Conservation (phyloP, 257 asterid species). For the Forsythia suspensa region DNA sequence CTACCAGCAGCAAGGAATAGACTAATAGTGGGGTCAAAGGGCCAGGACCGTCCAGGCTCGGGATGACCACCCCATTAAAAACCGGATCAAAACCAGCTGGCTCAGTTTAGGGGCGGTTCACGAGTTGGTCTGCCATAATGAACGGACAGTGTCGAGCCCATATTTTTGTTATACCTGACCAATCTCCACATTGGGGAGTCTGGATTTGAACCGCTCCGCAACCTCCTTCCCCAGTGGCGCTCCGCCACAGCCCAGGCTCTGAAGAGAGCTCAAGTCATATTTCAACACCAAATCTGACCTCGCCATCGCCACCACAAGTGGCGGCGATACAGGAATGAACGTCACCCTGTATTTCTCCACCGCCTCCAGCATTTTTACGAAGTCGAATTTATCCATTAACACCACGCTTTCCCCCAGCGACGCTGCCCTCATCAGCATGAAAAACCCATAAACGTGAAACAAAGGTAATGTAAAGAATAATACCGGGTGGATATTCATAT, state of each 20-base stretch:
- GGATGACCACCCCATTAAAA: too few species aligned
- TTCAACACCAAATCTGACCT: slow-evolving; percentile 70
- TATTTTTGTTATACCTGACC: slow-evolving; percentile 45
- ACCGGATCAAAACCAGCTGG: too few species aligned
- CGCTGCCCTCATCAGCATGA: slow-evolving; percentile 65
- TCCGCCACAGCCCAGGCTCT: slow-evolving; percentile 72
- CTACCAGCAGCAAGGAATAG: too few species aligned
- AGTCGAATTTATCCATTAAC: slow-evolving; percentile 64
- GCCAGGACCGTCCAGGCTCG: too few species aligned
- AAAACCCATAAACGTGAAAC: slow-evolving; percentile 86
- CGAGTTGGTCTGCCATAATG: too few species aligned
- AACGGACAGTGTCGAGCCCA: too few species aligned
- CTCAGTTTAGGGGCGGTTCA: too few species aligned
- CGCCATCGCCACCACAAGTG: slow-evolving; percentile 76
- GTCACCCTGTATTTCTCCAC: slow-evolving; percentile 65
- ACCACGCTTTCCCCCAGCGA: slow-evolving; percentile 68
- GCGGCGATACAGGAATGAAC: slow-evolving; percentile 81
- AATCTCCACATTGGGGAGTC: slow-evolving; percentile 59
- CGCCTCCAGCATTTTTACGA: slow-evolving; percentile 64
- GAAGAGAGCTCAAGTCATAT: slow-evolving; percentile 69
- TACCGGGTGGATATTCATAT: slow-evolving; percentile 17
- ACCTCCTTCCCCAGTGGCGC: slow-evolving; percentile 92
- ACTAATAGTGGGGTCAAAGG: too few species aligned
- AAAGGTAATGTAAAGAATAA: slow-evolving; percentile 65
- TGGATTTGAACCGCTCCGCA: slow-evolving; percentile 49